Base-by-base conservation (phyloP, 495 filamentous ascomycete species). In the Penicillium daleae region DNA sequence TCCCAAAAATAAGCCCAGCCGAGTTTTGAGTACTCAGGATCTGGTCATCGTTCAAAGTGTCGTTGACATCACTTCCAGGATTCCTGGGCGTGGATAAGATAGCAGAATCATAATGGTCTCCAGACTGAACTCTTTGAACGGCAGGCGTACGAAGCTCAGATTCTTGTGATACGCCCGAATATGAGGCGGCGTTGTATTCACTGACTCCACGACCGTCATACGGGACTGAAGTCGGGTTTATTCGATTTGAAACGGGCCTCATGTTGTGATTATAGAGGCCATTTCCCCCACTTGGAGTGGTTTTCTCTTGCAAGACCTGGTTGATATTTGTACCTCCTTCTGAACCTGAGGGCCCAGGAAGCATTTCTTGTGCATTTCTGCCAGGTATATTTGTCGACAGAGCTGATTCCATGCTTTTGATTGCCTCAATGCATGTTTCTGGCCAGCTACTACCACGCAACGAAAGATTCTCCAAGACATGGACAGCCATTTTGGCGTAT, bases 401-500 rank as follows among this genome's bases (percentile, higher is more conserved):
- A 19, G 74, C 74, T 10, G 74, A 71, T 39, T 75, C 66, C 59
- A 80, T 74, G 32, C 77, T 73, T 29, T 64, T 70, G 56, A 78
- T 77, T 12, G 76, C 78, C 61, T 77, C 74, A 53, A 79, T 77
- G 53, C 76, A 79, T 32, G 76, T 79, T 54, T 79, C 71, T 8
- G 78, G 75, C 76, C 76, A 79, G 37, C 69, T 72, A 51, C 68
- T 75, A 33, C 71, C 76, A n/a, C 76, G 70, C 12, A 72, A 48
- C 10, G 74, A 65, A 24, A 80, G 62, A 54, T 74, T 76, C 44
- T 76, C 63, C 46, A 79, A 68, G 21, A 80, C 68, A 7, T 56
- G 56, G 2, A 78, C 65, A 0, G 71, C 76, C 42, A 69, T 74
- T 53, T 62, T 63, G 12, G 76, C 74, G 48, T 78, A 78, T 59